Base-by-base conservation (phyloP, 139 green algal species). In the Chlorella sp. region DNA sequence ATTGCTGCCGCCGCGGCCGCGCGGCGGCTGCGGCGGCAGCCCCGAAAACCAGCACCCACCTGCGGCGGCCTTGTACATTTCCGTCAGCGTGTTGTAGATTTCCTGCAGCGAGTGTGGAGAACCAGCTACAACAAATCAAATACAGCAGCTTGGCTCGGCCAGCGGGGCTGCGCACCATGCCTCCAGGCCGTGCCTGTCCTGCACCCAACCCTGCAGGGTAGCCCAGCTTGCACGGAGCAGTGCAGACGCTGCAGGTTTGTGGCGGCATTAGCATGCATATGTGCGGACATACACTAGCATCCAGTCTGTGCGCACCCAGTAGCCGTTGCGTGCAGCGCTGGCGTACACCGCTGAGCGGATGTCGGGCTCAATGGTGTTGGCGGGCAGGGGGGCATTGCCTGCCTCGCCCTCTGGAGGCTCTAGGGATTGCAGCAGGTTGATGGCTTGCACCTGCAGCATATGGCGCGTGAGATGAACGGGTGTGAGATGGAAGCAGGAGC, bases 341-440 rank as follows among this genome's bases (percentile, higher is more conserved):
- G 75, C 65, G 79, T 94, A 96, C 24, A 93, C 83, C 4, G 87
- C 73, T 0, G 65, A 60, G 9, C 88, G 51, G 28, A 94, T 79
- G 80, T 95, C 92, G 56, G 91, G 54, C 26, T 93, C 81, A 8
- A 89, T 48, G 14, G 28, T 38, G 72, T 62, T 69, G 70, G 41
- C 44, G 7, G n/a, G 54, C 17, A n/a, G 32, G 16, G 40, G 54
- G 8, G 69, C 67, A 28, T 40, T 13, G 5, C 1, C n/a, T 7
- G 8, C 58, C 24, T 58, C 82, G 19, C 16, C 41, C 51, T 76
- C 43, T 36, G 68, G 81, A 24, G 36, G 40, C 82, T 70, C 65
- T 65, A 62, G 77, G 43, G 76, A 43, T 11, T 24, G 28, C 43
- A 79, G 58, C 26, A 79, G 69, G 34, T 51, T 73, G 13, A 84